Evolutionary conservation across 2,329 filamentous ascomycete genomes (phyloP), one percentile per base, ranked within the genome.

Genomic region (Xylariaceae sp.): DNA sequence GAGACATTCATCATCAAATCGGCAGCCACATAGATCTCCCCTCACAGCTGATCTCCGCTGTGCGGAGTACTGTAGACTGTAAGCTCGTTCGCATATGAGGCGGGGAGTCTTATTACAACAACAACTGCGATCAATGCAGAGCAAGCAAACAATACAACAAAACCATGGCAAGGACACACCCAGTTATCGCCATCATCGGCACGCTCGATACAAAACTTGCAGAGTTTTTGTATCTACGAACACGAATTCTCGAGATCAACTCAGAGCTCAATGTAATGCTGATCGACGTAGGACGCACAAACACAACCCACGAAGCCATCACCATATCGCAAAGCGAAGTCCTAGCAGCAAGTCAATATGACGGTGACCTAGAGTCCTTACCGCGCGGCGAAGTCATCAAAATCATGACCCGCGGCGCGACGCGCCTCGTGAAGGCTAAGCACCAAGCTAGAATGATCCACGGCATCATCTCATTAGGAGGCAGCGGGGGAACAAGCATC

Each of bases 161-260:
- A 27, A 27, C 22, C 4, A 27, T 27, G 22, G 22, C 4, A 27
- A 7, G 4, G 22, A 27, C 4, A 5, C 4, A 7, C 22, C 22
- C 22, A 27, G 7, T 49, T 10, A 50, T 64, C 45, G 68, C 78
- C 44, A 66, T 85, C 12, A 62, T 86, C 19, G 82, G 82, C 40
- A 86, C 82, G 12, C 78, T 78, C 56, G 82, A 86, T 62, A 83
- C 81, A n/a, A 86, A 86, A 58, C 71, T 81, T 11, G 62, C 72
- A 11, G 82, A 85, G 61, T 69, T 82, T 2, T 67, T 81, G 4
- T 82, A 76, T 60, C 66, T 83, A 3, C 72, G 73, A 17, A 58
- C 59, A 4, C 57, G 51, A 42, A 62, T 64, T 18, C 49, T 62
- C 1, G 31, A 51, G 15, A 22, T 50, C 59, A 70, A 22, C 68